A percentile compares a stretch with the other conserved stretches of the same genome.
Conservation (phyloP, 306 rosid genomes). For the Pueraria montana region DNA sequence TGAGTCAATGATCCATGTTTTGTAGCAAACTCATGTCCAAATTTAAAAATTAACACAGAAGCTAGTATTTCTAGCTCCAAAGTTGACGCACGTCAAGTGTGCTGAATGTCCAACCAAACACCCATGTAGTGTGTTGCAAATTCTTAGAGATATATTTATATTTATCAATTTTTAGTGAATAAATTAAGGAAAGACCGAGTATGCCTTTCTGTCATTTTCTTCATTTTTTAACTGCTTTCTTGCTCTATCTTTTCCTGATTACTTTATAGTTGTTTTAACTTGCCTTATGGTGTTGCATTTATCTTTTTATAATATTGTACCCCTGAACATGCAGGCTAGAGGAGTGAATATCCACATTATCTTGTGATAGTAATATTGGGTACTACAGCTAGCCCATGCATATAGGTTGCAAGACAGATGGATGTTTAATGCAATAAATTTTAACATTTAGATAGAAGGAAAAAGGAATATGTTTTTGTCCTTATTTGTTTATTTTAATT, state of each 20-base stretch:
- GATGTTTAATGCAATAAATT: not conserved
- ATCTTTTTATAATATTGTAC: not conserved
- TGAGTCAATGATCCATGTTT: too few species aligned
- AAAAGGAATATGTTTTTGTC: not conserved
- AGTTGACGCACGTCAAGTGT: too few species aligned
- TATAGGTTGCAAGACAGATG: not conserved
- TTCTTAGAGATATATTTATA: not conserved
- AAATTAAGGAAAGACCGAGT: not conserved
- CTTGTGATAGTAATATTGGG: not conserved
- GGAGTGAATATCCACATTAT: conserved; percentile 11
- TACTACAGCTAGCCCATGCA: not conserved
- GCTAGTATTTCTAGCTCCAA: too few species aligned
- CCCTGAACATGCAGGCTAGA: conserved; percentile 22
- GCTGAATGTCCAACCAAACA: too few species aligned
- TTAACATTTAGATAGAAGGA: not conserved
- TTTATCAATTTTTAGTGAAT: not conserved
- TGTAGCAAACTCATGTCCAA: too few species aligned
- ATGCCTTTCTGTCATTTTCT: not conserved
- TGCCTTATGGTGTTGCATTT: conserved; percentile 11
- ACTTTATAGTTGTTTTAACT: not conserved
- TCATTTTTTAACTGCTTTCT: not conserved
- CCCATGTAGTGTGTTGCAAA: not conserved
- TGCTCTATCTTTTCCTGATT: not conserved
- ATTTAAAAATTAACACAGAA: too few species aligned
- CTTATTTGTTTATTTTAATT: conserved; percentile 13